phyloP scores from a whole-genome alignment of 176 grass and related monocot genomes.

The Oryza punctata region DNA sequence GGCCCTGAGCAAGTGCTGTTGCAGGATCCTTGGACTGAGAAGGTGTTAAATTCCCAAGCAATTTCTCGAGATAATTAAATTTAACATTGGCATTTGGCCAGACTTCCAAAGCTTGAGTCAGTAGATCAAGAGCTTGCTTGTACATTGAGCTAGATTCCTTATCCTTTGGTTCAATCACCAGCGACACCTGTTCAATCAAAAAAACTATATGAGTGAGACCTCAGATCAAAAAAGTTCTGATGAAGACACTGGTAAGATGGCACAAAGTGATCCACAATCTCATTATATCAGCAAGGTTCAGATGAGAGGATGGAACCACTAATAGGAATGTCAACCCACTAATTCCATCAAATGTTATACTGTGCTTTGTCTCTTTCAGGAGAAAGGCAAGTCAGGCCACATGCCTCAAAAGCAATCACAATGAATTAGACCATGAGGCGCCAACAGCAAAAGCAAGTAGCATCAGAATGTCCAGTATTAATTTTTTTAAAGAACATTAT shows the following conservation, averaged over 20 bases:
- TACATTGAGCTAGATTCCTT: constrained; percentile 97
- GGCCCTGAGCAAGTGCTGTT: constrained; percentile 88
- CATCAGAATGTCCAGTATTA: neutral
- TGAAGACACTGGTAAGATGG: neutral
- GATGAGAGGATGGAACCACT: neutral
- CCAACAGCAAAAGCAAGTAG: constrained; percentile 3
- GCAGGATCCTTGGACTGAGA: constrained; percentile 97
- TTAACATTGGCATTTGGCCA: constrained; percentile 99
- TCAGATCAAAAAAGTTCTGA: neutral
- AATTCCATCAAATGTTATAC: neutral
- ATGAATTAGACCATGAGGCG: neutral
- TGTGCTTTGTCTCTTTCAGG: constrained; percentile 12
- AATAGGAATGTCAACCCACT: neutral
- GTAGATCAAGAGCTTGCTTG: constrained; percentile 89
- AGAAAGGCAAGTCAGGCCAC: neutral
- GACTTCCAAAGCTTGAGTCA: constrained; percentile 94
- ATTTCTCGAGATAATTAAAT: constrained; percentile 98
- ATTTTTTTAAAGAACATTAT: constrained; percentile 13
- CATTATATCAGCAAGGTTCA: constrained; percentile 9
- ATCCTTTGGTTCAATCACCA: constrained; percentile 96
- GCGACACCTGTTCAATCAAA: constrained; percentile 68
- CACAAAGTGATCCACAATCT: neutral
- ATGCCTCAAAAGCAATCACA: neutral
- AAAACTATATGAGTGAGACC: constrained; percentile 20
- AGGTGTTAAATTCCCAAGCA: constrained; percentile 81